phyloP scores from a whole-genome alignment of 148 eudicot species.

The Chenopodium album region DNA sequence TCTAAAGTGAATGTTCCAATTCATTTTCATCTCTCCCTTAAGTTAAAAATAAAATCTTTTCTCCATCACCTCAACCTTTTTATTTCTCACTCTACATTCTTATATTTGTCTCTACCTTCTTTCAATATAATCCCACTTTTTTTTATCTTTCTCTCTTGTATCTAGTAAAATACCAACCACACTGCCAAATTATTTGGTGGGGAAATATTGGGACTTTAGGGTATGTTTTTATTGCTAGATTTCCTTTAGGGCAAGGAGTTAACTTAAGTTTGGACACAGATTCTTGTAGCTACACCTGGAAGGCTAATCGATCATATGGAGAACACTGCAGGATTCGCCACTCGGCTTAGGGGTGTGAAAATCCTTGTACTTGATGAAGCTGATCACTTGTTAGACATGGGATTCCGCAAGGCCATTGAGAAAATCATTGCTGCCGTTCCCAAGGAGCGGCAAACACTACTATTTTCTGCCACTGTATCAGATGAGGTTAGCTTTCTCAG shows the following conservation, averaged over 20 bases:
- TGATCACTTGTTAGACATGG: constrained; percentile 96
- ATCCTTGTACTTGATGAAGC: constrained; percentile 98
- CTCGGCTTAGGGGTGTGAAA: constrained; percentile 89
- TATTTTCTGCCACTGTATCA: constrained; percentile 92
- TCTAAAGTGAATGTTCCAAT: too few species aligned
- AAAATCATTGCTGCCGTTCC: constrained; percentile 82
- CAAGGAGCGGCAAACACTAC: constrained; percentile 90
- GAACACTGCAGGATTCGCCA: constrained; percentile 90
- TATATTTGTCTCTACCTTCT: neutral
- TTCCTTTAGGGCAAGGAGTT: constrained; percentile 7
- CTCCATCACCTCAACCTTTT: too few species aligned
- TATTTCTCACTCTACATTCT: neutral
- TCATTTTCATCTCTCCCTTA: too few species aligned
- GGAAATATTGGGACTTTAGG: too few species aligned
- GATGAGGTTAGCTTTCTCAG: constrained; percentile 49
- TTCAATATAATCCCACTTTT: neutral
- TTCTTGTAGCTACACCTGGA: constrained; percentile 98
- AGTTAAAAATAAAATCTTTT: too few species aligned
- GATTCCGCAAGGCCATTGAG: constrained; percentile 92
- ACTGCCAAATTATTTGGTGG: too few species aligned
- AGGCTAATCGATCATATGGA: constrained; percentile 87
- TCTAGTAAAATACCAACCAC: neutral
- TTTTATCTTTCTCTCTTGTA: too few species aligned
- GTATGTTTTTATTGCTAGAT: neutral
- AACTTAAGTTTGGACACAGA: constrained; percentile 44